Percentiles rank a stretch among this genome's conserved stretches.
Conservation (phyloP, 179 eudicot genomes). For the Silene vulgaris region DNA sequence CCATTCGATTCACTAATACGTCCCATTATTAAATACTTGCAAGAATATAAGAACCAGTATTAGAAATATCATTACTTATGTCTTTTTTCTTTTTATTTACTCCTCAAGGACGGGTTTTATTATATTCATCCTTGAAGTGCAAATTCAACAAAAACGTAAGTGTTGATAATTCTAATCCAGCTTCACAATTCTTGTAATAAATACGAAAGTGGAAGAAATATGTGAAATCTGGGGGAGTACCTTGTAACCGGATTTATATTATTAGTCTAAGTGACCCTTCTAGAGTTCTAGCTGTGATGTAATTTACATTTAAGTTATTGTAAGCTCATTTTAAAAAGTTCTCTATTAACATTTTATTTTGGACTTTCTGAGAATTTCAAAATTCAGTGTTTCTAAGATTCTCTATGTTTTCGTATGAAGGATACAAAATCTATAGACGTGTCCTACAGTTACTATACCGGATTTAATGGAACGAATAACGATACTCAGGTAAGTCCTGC, state of each 20-base stretch:
- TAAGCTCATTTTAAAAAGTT: neutral
- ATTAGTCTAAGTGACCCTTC: neutral
- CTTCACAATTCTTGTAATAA: neutral
- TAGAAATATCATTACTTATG: neutral
- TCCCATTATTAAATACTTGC: neutral
- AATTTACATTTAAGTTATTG: too few species aligned
- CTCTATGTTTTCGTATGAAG: constrained; percentile 33
- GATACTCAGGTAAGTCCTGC: constrained; percentile 50
- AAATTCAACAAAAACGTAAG: neutral
- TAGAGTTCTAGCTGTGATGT: neutral
- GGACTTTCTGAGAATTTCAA: neutral
- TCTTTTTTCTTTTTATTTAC: neutral
- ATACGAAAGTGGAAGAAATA: neutral
- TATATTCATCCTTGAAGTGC: neutral
- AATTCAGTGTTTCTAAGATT: constrained; percentile 12
- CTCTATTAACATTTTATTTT: neutral
- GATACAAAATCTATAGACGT: constrained; percentile 51
- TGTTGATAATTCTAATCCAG: neutral
- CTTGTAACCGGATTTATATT: neutral
- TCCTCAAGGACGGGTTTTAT: neutral
- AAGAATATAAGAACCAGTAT: neutral
- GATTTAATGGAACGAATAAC: constrained; percentile 54
- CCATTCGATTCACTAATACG: neutral
- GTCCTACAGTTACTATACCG: constrained; percentile 68
- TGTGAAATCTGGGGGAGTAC: neutral